Evolutionary conservation across 1,284 basidiomycete species (phyloP).

Genomic region (Fomitopsis pinicola): DNA sequence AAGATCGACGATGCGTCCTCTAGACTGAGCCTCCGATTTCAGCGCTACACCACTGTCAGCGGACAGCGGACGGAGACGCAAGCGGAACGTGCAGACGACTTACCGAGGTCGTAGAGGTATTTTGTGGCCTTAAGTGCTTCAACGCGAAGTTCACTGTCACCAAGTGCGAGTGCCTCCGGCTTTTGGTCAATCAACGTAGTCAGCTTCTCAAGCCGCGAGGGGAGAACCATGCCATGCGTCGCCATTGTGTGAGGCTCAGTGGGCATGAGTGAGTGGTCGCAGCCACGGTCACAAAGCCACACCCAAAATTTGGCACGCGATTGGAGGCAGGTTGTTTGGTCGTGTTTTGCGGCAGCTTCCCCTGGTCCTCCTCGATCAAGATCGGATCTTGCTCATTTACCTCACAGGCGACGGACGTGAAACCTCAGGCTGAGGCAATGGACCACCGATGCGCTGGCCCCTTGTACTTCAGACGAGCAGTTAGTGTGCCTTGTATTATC

Average conservation of each 20-base stretch:
- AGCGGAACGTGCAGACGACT: conserved; percentile 18
- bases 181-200: conserved; percentile 49
- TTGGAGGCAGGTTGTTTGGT: conserved; percentile 9
- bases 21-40: conserved; percentile 59
- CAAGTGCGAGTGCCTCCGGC: conserved; percentile 51
- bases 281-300: background rate
- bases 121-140: conserved; percentile 70
- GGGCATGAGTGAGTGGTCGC: background rate
- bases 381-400: background rate
- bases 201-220: conserved; percentile 42
- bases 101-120: conserved; percentile 80
- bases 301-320: conserved; percentile 15
- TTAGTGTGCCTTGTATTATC: too few species aligned
- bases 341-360: conserved; percentile 9
- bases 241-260: conserved; percentile 1
- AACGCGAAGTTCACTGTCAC: conserved; percentile 51
- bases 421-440: too few species aligned
- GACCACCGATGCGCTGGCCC: too few species aligned
- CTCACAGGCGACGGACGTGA: background rate
- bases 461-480: too few species aligned
- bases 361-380: conserved; percentile 6
- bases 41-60: conserved; percentile 41
- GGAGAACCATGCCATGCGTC: conserved; percentile 20
- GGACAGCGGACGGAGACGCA: background rate
- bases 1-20: conserved; percentile 63